Evolutionary conservation across 108 stramenopile genomes (phyloP).

Genomic region (Bacterosira constricta): DNA sequence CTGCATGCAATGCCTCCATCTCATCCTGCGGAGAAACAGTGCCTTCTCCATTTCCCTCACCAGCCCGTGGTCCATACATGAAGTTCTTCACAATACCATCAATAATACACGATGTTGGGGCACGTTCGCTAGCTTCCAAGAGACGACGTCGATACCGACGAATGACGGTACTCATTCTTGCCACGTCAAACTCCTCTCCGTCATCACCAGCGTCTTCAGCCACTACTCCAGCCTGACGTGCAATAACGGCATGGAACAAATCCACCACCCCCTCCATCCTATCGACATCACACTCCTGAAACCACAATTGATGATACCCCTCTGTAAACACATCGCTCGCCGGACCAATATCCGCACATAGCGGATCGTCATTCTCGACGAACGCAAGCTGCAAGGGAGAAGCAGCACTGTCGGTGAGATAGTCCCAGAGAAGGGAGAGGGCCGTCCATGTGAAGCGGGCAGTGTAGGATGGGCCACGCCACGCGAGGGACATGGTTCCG

Average conservation of each 20-base stretch:
- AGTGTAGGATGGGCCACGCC: constrained; percentile 43
- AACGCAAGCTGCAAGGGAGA: constrained; percentile 47
- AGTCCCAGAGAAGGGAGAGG: constrained; percentile 38
- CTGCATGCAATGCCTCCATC: constrained; percentile 40
- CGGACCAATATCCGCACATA: constrained; percentile 44
- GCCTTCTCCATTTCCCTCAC: constrained; percentile 10
- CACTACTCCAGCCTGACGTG: constrained; percentile 24
- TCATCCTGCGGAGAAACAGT: constrained; percentile 19
- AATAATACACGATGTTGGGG: constrained; percentile 35
- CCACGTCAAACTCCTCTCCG: constrained; percentile 24
- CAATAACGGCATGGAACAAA: constrained; percentile 30
- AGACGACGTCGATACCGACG: constrained; percentile 40
- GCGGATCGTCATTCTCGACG: constrained; percentile 46
- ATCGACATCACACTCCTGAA: constrained; percentile 44
- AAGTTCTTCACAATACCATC: constrained; percentile 49
- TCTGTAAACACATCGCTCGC: constrained; percentile 46
- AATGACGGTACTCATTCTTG: constrained; percentile 41
- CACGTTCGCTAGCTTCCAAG: constrained; percentile 31
- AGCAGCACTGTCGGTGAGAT: constrained; percentile 42
- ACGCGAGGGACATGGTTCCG: constrained; percentile 40
- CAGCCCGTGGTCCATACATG: constrained; percentile 46
- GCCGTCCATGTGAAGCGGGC: constrained; percentile 21
- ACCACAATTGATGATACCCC: constrained; percentile 53
- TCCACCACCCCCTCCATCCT: constrained; percentile 39
- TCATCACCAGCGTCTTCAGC: neutral